A percentile compares a stretch with the other conserved stretches of the same genome.
Conservation (phyloP, 129 eudicot species). For the Daucus carota region DNA sequence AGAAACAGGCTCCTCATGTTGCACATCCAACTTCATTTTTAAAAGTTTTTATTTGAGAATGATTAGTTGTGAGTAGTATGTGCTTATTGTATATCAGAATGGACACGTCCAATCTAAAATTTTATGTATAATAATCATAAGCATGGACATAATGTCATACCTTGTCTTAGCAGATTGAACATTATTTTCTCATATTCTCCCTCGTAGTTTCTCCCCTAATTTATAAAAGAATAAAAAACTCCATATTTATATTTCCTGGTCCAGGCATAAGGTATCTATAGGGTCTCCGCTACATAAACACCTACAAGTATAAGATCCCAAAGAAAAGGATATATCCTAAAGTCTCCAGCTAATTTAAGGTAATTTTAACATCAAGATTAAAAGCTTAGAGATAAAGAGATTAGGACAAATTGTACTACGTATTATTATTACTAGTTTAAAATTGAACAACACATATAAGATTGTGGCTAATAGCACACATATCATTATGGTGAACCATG, state of each 20-base stretch:
- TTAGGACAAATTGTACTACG: background rate
- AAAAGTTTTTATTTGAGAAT: background rate
- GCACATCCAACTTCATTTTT: background rate
- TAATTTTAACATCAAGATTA: too few species aligned
- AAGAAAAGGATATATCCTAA: too few species aligned
- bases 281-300: background rate
- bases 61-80: background rate
- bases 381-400: background rate
- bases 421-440: too few species aligned
- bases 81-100: background rate
- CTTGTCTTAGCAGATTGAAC: background rate
- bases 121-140: too few species aligned
- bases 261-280: too few species aligned
- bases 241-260: too few species aligned
- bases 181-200: background rate
- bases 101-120: background rate
- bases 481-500: too few species aligned
- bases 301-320: too few species aligned
- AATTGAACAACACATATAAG: background rate
- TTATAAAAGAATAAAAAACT: too few species aligned
- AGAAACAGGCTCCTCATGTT: background rate
- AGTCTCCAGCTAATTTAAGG: background rate
- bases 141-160: background rate
- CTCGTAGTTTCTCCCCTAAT: background rate
- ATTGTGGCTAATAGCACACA: background rate